Percentiles rank a stretch among this genome's conserved stretches.
phyloP scores from a whole-genome alignment of 1,139 yeast species.

The Saccharomycopsis hybrid region DNA sequence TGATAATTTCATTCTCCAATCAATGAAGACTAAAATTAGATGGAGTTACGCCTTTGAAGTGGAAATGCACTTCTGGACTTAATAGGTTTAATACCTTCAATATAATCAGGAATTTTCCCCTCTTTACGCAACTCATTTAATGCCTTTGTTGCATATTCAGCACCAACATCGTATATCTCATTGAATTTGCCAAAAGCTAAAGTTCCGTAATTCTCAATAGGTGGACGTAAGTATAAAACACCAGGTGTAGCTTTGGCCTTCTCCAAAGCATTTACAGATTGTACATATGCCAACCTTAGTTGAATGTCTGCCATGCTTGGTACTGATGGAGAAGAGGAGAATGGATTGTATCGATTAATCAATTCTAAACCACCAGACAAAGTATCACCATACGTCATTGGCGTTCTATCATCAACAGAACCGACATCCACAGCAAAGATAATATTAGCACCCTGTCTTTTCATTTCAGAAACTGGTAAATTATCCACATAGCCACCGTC shows the following conservation, averaged over 20 bases:
- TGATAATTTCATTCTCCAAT: too few species aligned
- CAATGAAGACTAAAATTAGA: too few species aligned
- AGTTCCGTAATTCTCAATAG: constrained; percentile 86
- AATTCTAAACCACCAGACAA: constrained; percentile 90
- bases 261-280: constrained; percentile 90
- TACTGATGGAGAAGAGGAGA: constrained; percentile 77
- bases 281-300: constrained; percentile 86
- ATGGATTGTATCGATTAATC: constrained; percentile 84
- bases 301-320: constrained; percentile 96
- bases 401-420: constrained; percentile 84
- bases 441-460: constrained; percentile 75
- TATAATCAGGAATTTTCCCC: constrained; percentile 45
- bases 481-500: constrained; percentile 97
- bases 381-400: constrained; percentile 89
- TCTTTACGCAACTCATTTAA: constrained; percentile 47
- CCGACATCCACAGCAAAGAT: constrained; percentile 98
- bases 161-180: constrained; percentile 79
- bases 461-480: constrained; percentile 88
- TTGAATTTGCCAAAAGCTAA: constrained; percentile 89
- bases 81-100: neutral
- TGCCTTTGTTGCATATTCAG: constrained; percentile 59
- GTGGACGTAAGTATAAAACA: constrained; percentile 87
- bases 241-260: constrained; percentile 81
- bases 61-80: constrained; percentile 4
- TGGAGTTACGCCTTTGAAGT: constrained; percentile 18